phyloP scores from a whole-genome alignment of 164 flowering plant species.

The Magnolia officinalis region DNA sequence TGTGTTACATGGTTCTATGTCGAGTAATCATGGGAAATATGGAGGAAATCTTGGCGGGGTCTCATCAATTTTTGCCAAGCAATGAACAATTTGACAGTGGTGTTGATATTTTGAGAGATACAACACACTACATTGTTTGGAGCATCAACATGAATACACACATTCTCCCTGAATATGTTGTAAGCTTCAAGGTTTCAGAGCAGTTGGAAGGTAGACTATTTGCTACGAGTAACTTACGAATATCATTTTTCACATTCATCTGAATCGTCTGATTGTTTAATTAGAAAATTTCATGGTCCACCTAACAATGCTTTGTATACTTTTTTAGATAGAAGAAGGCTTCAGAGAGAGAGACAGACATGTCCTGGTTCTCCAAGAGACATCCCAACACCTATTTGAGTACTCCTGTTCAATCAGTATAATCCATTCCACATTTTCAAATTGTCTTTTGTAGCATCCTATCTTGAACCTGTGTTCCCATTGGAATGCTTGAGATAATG shows the following conservation, averaged over 20 bases:
- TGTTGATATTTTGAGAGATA: conserved; percentile 44
- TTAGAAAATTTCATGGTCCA: neutral
- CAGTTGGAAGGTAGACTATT: conserved; percentile 22
- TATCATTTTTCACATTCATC: neutral
- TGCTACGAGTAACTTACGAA: neutral
- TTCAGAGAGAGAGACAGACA: too few species aligned
- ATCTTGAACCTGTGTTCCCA: too few species aligned
- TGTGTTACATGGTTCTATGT: conserved; percentile 46
- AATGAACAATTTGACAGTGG: conserved; percentile 45
- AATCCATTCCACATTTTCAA: too few species aligned
- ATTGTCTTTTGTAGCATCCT: too few species aligned
- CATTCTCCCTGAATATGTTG: conserved; percentile 55
- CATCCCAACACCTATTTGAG: too few species aligned
- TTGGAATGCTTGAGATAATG: too few species aligned
- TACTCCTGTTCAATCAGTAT: too few species aligned
- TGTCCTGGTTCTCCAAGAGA: neutral
- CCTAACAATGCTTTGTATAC: neutral
- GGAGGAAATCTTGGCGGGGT: conserved; percentile 45
- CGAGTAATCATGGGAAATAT: conserved; percentile 53
- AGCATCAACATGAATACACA: conserved; percentile 39
- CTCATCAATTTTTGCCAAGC: conserved; percentile 41
- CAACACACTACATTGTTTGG: conserved; percentile 55
- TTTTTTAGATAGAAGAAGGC: neutral
- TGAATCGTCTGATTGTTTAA: neutral
- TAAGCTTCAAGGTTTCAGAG: conserved; percentile 37